Evolutionary conservation across 1,284 basidiomycete genomes (phyloP).

Genomic region (Rhizopogon parksii): DNA sequence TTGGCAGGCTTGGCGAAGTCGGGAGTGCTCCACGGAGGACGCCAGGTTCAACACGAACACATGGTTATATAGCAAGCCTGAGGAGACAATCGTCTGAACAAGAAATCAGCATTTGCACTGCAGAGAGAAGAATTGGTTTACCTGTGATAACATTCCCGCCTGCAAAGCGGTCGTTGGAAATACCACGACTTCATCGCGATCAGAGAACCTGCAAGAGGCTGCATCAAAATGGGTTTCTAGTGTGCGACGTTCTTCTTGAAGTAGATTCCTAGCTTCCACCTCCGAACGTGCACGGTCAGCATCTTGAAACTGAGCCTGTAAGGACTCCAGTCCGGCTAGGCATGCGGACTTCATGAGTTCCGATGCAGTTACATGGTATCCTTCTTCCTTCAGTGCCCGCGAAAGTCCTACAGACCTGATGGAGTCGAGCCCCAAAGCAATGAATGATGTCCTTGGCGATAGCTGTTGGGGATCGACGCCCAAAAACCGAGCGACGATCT

Average conservation of each 20-base stretch:
- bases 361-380: slow-evolving; percentile 27
- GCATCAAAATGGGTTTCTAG: slow-evolving; percentile 13
- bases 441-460: slow-evolving; percentile 31
- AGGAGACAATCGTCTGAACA: slow-evolving; percentile 37
- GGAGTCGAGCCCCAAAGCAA: slow-evolving; percentile 44
- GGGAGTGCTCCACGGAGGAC: slow-evolving; percentile 22
- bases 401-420: slow-evolving; percentile 41
- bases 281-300: background rate
- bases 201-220: slow-evolving; percentile 14
- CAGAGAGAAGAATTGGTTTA: slow-evolving; percentile 14
- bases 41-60: slow-evolving; percentile 36
- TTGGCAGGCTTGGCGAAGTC: slow-evolving; percentile 33
- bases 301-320: background rate
- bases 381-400: slow-evolving; percentile 28
- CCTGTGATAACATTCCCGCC: slow-evolving; percentile 47
- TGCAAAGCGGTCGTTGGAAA: slow-evolving; percentile 40
- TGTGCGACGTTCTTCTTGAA: slow-evolving; percentile 11
- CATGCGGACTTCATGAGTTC: slow-evolving; percentile 29
- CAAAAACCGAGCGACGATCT: slow-evolving; percentile 33
- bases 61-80: slow-evolving; percentile 41
- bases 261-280: background rate
- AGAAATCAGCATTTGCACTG: background rate
- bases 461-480: slow-evolving; percentile 25
- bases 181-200: slow-evolving; percentile 30
- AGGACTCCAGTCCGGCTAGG: slow-evolving; percentile 1